Base-by-base conservation (phyloP, 768 basidiomycete genomes). In the Candolleomyces efflorescens region DNA sequence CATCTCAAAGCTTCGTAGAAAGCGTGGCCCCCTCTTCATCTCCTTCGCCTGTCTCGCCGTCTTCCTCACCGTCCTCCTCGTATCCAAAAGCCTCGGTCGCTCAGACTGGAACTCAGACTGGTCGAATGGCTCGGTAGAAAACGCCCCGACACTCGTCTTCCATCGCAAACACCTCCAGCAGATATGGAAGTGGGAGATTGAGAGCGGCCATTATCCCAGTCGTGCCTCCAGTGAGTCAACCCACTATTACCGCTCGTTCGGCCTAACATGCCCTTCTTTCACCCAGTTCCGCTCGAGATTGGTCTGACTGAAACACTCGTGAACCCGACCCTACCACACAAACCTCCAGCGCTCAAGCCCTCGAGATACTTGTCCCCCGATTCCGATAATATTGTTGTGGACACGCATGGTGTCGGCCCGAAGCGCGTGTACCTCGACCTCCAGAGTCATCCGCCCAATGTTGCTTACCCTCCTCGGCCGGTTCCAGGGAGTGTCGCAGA, bases 151-250 rank as follows among this genome's bases (percentile, higher is more conserved):
- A 38, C 78, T 92, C 24, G 87, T 90, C 38, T 92, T 83, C 63
- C 74, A 75, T 41, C 78, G 85, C 24, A 77, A 85, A 43, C 89
- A 94, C 65, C 69, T 95, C 27, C 88, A 89, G 69, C 79, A 83
- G 68, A 89, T 98, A 67, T 97, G 94, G 94, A 81, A 84, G 60
- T 97, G 94, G 94, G 94, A 96, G 76, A 80, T 97, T 56, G 81
- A 85, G 43, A 89, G 90, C 62, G 94, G 94, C 5, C 93, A 95
- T 73, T 90, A 89, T 73, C 94, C 94, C 22, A 90, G 88, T 68
- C 76, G 74, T 49, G 77, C 82, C 52, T 78, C 79, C 51, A 82
- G 91, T 90, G 71, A 67, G 90, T 71, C 48, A 48, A 45, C 46
- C 18, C 32, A 23, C 43, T 49, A 20, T 11, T n/a, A n/a, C 15